phyloP scores from a whole-genome alignment of 2,329 filamentous ascomycete species.

The Trichothecium sympodiale region DNA sequence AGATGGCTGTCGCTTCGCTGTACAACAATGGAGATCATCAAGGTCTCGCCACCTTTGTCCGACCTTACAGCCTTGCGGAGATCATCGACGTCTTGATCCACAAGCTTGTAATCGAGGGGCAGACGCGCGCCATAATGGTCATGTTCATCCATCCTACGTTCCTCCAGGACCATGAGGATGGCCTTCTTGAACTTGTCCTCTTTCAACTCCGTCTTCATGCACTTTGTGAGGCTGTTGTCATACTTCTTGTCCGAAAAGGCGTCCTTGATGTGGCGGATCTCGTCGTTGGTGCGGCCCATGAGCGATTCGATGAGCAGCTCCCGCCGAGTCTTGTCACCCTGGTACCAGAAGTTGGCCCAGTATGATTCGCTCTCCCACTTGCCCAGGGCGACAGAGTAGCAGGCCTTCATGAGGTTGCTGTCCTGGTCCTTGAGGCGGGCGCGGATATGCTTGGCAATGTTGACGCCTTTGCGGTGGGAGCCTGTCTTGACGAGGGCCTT shows the following conservation, averaged over 20 bases:
- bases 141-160: conserved; percentile 69
- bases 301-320: conserved; percentile 88
- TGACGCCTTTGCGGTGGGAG: conserved; percentile 62
- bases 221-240: conserved; percentile 64
- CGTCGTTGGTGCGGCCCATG: conserved; percentile 82
- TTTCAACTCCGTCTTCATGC: conserved; percentile 86
- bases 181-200: conserved; percentile 94
- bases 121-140: conserved; percentile 51
- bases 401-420: conserved; percentile 75
- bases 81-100: conserved; percentile 62
- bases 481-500: conserved; percentile 81
- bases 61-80: conserved; percentile 57
- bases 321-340: conserved; percentile 70
- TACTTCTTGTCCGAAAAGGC: conserved; percentile 90
- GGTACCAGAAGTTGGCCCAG: conserved; percentile 98
- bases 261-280: conserved; percentile 77
- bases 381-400: conserved; percentile 81
- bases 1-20: conserved; percentile 73
- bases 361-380: conserved; percentile 89
- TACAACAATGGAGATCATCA: conserved; percentile 79
- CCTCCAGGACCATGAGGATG: conserved; percentile 73
- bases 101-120: conserved; percentile 44
- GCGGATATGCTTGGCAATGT: conserved; percentile 78
- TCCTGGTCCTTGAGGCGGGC: conserved; percentile 62
- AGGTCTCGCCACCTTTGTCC: conserved; percentile 73